Evolutionary conservation across 2,329 filamentous ascomycete genomes (phyloP).

Genomic region (Trichoderma semiorbis): DNA sequence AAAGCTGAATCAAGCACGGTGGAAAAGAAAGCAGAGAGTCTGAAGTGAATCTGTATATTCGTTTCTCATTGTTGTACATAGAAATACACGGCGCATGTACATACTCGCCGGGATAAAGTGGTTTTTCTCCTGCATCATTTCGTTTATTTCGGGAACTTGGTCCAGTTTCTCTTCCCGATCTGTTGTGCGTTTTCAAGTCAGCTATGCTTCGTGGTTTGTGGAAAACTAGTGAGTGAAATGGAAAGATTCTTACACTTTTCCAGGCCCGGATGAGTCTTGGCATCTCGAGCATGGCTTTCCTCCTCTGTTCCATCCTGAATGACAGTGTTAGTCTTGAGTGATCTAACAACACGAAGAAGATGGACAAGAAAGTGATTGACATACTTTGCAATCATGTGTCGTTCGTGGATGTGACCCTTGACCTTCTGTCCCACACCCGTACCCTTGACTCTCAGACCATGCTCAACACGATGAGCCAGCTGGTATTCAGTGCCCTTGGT

Average conservation of each 20-base stretch:
- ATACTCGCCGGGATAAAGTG: constrained; percentile 14
- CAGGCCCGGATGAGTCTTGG: constrained; percentile 85
- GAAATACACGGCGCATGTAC: constrained; percentile 35
- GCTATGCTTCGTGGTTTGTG: background rate
- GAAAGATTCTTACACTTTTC: constrained; percentile 68
- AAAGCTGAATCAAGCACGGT: background rate
- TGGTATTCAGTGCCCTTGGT: constrained; percentile 71
- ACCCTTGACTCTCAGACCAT: constrained; percentile 81
- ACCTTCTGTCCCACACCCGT: constrained; percentile 89
- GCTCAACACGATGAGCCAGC: constrained; percentile 69
- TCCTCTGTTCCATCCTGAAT: constrained; percentile 75
- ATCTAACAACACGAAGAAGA: background rate
- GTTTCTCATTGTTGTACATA: constrained; percentile 27
- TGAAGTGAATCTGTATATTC: constrained; percentile 12
- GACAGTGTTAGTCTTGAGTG: constrained; percentile 18
- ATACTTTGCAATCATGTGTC: constrained; percentile 72
- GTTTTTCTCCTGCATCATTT: background rate
- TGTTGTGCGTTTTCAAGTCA: constrained; percentile 26
- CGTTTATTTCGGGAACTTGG: constrained; percentile 54
- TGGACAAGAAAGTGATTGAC: constrained; percentile 28
- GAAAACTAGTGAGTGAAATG: background rate
- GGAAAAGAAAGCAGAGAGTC: background rate
- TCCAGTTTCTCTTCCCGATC: constrained; percentile 55
- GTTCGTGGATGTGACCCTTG: constrained; percentile 93
- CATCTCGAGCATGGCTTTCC: constrained; percentile 93